These are phyloP conservation scores for Tetraselmis striata DNA, from an alignment of 139 green algal genomes.

Conservation along the genomic window DNA sequence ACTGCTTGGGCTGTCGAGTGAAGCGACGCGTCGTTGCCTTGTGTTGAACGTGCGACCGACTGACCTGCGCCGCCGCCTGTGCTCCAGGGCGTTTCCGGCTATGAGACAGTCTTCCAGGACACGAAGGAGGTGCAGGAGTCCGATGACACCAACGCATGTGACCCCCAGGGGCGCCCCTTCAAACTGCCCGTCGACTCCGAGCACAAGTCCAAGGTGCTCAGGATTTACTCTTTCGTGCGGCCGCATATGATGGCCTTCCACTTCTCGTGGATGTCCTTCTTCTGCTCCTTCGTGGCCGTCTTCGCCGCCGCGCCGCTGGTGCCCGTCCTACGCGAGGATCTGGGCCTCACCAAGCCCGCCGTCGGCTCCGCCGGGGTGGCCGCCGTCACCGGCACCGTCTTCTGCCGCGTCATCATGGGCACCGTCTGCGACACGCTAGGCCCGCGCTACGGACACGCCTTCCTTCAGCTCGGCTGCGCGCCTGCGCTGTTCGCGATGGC, in stretches of 20 bases:
- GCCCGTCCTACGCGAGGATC: slow-evolving; percentile 73
- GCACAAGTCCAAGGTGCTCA: too few species aligned
- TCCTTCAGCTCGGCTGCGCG: slow-evolving; percentile 48
- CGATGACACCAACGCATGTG: too few species aligned
- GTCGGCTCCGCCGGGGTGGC: slow-evolving; percentile 49
- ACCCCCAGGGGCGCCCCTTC: too few species aligned
- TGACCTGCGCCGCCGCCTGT: too few species aligned
- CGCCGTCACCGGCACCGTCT: slow-evolving; percentile 59
- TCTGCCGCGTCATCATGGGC: slow-evolving; percentile 56
- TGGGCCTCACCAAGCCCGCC: slow-evolving; percentile 64
- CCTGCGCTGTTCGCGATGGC: slow-evolving; percentile 65
- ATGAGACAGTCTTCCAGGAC: too few species aligned
- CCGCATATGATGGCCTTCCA: slow-evolving; percentile 70
- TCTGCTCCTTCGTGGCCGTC: slow-evolving; percentile 81
- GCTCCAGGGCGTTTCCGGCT: too few species aligned
- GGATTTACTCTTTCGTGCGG: slow-evolving; percentile 32
- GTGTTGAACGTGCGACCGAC: too few species aligned
- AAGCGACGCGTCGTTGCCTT: too few species aligned
- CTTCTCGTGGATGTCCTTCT: slow-evolving; percentile 81
- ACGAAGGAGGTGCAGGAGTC: too few species aligned
- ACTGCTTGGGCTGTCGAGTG: too few species aligned
- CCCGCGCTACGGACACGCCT: slow-evolving; percentile 57
- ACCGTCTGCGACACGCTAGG: slow-evolving; percentile 69
- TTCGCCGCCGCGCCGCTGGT: slow-evolving; percentile 80
- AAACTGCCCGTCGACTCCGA: too few species aligned